Base-by-base conservation (phyloP, 192 early-diverging fungal species). In the Radiomyces spectabilis region DNA sequence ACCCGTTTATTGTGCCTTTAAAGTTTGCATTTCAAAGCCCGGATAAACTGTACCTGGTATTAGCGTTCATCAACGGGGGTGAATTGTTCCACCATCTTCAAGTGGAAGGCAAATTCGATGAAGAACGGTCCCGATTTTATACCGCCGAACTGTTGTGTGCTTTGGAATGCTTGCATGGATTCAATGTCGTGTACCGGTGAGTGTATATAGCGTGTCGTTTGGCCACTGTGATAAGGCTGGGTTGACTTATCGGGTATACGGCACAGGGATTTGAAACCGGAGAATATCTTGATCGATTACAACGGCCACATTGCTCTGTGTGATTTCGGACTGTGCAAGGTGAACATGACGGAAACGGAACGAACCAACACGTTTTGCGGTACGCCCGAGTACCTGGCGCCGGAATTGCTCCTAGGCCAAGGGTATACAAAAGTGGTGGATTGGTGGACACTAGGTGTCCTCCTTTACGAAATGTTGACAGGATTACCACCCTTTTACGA, bases 21-120 rank as follows among this genome's bases (percentile, higher is more conserved):
- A 93, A 94, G 66, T 94, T 91, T 66, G 85, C 91, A 4, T 96
- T 98, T 77, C 93, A 98, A 68, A 93, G 78, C 13, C 83, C 89
- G 3, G 88, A 93, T 63, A 97, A 97, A 65, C 80, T 98, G 31
- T 98, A 98, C 68, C 76, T 98, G 24, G 92, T 94, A 0, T 72
- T 98, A 43, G 94, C 89, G 26, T 98, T 91, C 66, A 85, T 96
- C 50, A 95, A 93, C 62, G 95, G 95, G 15, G 95, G 95, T 39
- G 95, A 98, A 71, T 79, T 98, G 33, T 98, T 98, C 75, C 90
- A 93, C 58, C 92, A 95, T 55, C 72, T 98, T 59, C 92, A 93
- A 65, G 74, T 85, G 46, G 93, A 93, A 66, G 86, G 85, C 22
- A 76, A 84, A 30, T 96, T 98, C 49, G 81, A 83, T 68, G 88